Conservation (phyloP, 2,329 filamentous ascomycete species). For the Cladosporium velox region DNA sequence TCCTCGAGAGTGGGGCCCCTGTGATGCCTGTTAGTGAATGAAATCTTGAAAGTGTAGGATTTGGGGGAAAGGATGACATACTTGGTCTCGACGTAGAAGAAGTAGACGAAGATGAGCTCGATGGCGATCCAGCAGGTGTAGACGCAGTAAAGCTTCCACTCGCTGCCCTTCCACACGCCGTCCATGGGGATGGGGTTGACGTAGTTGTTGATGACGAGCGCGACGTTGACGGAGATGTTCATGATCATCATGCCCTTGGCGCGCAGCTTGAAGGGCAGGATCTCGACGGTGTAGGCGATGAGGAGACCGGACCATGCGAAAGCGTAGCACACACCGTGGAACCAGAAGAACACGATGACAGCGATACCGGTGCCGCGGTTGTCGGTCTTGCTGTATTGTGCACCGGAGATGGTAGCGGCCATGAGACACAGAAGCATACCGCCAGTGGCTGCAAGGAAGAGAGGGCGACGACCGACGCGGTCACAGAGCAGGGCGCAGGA, state of each 20-base stretch:
- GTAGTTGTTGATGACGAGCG: conserved; percentile 62
- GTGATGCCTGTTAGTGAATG: conserved; percentile 4
- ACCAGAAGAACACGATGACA: conserved; percentile 54
- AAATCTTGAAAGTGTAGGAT: no score
- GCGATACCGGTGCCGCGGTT: conserved; percentile 45
- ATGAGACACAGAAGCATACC: conserved; percentile 43
- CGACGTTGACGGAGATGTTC: conserved; percentile 64
- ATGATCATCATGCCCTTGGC: conserved; percentile 56
- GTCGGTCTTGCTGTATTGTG: conserved; percentile 27
- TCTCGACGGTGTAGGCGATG: conserved; percentile 55
- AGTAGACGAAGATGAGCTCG: conserved; percentile 64
- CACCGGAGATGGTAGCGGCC: conserved; percentile 23
- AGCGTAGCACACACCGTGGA: conserved; percentile 55
- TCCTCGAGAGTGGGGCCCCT: conserved; percentile 71
- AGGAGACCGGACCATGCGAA: conserved; percentile 56
- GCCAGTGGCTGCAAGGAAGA: conserved; percentile 37
- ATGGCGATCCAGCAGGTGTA: conserved; percentile 64
- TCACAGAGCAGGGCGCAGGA: conserved; percentile 45
- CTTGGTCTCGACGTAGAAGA: conserved; percentile 63
- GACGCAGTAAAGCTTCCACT: conserved; percentile 68
- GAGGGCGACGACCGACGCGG: conserved; percentile 33
- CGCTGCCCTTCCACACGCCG: conserved; percentile 44
- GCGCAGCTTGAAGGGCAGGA: conserved; percentile 52
- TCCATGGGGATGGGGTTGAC: conserved; percentile 66
- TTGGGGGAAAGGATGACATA: conserved; percentile 6